Evolutionary conservation across 1,139 yeast genomes (phyloP).

Genomic region (Saccharomyces hybrid): DNA sequence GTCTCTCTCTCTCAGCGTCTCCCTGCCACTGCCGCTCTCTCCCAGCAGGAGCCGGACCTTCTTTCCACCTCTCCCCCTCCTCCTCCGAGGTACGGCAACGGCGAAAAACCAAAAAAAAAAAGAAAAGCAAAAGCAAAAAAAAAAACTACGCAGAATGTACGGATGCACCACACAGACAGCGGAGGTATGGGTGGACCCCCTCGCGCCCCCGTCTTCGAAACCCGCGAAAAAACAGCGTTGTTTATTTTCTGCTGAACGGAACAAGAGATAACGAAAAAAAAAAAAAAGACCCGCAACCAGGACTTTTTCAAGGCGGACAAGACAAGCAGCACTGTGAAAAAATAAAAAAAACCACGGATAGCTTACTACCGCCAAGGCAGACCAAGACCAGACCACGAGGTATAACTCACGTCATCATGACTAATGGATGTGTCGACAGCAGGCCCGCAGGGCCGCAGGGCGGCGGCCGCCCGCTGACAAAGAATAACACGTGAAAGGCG

Average conservation of each 20-base stretch:
- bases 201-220: not conserved
- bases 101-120: too few relatives aligned
- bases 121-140: too few relatives aligned
- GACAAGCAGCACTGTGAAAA: not conserved
- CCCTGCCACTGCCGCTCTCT: too few relatives aligned
- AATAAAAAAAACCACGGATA: not conserved
- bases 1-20: too few relatives aligned
- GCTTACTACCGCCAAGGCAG: too few relatives aligned
- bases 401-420: not conserved
- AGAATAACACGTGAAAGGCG: too few relatives aligned
- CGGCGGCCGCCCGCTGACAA: too few relatives aligned
- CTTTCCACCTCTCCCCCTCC: too few relatives aligned
- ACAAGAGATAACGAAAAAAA: not conserved
- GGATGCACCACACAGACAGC: not conserved
- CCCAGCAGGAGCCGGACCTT: too few relatives aligned
- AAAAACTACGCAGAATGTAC: too few relatives aligned
- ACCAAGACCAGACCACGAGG: not conserved
- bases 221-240: not conserved
- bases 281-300: not conserved
- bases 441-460: not conserved
- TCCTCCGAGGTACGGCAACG: too few relatives aligned
- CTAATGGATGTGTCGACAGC: not conserved
- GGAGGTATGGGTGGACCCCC: not conserved
- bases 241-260: not conserved
- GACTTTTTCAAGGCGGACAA: not conserved